A percentile compares a stretch with the other conserved stretches of the same genome.
Evolutionary conservation across 2,329 filamentous ascomycete species (phyloP).

Genomic region (Diaporthe sp.): DNA sequence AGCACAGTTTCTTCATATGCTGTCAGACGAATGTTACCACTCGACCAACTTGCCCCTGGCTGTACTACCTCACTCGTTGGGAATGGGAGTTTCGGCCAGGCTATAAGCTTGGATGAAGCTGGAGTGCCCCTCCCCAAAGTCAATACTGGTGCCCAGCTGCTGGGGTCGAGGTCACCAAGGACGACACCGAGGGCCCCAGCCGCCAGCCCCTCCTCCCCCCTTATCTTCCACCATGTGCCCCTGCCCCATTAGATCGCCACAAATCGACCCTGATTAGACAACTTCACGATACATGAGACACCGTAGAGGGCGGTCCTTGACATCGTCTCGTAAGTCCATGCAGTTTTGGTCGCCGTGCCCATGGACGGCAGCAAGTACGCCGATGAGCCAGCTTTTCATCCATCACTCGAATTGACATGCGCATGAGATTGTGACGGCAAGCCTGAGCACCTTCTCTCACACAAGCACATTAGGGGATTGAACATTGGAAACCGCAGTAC

Average conservation of each 20-base stretch:
- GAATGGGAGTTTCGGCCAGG: not conserved
- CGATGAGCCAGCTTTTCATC: not conserved
- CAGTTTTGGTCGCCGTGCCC: not conserved
- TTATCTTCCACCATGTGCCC: not conserved
- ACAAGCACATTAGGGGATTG: not conserved
- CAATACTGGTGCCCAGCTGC: not conserved
- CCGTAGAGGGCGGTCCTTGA: not conserved
- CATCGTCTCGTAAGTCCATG: not conserved
- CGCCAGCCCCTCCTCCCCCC: not conserved
- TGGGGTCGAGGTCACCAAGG: not conserved
- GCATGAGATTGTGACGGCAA: not conserved
- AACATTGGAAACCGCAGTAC: not conserved
- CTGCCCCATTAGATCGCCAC: not conserved
- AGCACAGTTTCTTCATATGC: constrained; percentile 17
- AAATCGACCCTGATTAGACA: not conserved
- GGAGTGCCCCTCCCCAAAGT: not conserved
- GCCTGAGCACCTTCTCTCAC: not conserved
- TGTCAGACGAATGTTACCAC: constrained; percentile 17
- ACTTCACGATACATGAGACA: not conserved
- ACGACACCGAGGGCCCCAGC: not conserved
- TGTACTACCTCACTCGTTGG: constrained; percentile 23
- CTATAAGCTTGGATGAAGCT: constrained; percentile 22
- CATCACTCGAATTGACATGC: not conserved
- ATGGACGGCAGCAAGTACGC: not conserved
- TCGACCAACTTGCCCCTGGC: constrained; percentile 26